Evolutionary conservation across 139 green algal genomes (phyloP), one percentile per base, ranked within the genome.

Genomic region (Limnomonas spitsbergensis): DNA sequence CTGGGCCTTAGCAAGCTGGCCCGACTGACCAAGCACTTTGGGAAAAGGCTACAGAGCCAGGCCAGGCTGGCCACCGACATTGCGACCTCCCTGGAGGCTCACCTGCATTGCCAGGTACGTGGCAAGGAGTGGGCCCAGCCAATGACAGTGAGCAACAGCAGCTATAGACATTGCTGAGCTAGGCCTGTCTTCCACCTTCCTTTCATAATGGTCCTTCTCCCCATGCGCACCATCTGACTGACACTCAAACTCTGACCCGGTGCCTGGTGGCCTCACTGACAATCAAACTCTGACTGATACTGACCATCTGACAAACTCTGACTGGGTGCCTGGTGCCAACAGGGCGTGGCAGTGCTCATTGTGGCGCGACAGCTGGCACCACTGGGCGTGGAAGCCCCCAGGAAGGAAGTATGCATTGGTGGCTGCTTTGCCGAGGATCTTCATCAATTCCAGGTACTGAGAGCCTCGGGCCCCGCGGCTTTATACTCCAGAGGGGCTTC

Each of bases 1-100:
- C 75, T 97, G 52, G 94, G 94, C 2, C 86, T 98, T 14, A 93
- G 85, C 84, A 96, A 96, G 81, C 80, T 98, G 29, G 91, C 95
- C 0, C 82, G 96, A 0, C 82, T 98, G 0, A 91, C 89, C 3
- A 88, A 91, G 54, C 83, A 91, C 36, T 90, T 93, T 38, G 86
- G 93, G 1, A 90, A 89, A 73, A 86, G 89, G 6, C 77, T 98
- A 74, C 89, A 95, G 79, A 88, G 61, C 1, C 89, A 95, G 88
- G 68, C 91, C 72, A 72, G 87, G 29, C 80, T 97, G 6, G 74
- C 88, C 6, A 38, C 47, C 29, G 88, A 88, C 2, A 78, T 97
- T 20, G 42, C 85, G 37, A 35, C 67, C 2, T 82, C 82, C 38
- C 78, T 94, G 74, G 54, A 84, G 52, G 40, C 77, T n/a, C 73